Conservation (phyloP, 2,329 filamentous ascomycete species). For the Chaetomium olivaceum region DNA sequence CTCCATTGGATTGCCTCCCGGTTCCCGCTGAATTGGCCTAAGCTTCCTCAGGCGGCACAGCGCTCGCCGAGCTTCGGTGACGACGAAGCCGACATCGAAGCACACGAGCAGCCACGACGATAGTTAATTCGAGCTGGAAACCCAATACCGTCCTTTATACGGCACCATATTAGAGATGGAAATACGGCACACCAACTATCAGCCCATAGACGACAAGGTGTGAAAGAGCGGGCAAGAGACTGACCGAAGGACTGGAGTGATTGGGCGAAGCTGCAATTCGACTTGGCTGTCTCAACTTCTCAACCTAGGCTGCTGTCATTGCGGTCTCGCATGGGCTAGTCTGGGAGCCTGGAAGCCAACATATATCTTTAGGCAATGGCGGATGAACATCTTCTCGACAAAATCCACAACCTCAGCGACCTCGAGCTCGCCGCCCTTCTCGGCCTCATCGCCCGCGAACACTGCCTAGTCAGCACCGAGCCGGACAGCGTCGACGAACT, state of each 20-base stretch:
- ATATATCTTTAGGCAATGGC: conserved; percentile 53
- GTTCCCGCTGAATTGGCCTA: neutral
- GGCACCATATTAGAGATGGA: neutral
- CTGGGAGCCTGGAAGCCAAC: neutral
- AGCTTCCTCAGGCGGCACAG: neutral
- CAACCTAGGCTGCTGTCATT: neutral
- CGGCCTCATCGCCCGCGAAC: conserved; percentile 77
- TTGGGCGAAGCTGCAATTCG: no score
- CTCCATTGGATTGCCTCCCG: neutral
- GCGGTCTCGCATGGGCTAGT: neutral
- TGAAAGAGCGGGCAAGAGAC: conserved; percentile 8
- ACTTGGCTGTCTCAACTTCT: neutral
- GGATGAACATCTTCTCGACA: conserved; percentile 60
- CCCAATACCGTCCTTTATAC: neutral
- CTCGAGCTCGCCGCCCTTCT: conserved; percentile 84
- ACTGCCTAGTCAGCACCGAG: conserved; percentile 79
- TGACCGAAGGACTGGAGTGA: neutral
- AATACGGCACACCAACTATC: neutral
- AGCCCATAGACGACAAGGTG: neutral
- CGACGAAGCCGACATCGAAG: neutral
- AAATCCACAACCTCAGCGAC: conserved; percentile 78
- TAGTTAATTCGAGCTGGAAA: neutral
- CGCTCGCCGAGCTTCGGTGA: neutral
- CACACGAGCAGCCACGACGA: neutral
- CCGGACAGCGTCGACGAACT: conserved; percentile 58